Evolutionary conservation across 805 yeast genomes (phyloP).

Genomic region (Lipomyces chichibuensis): DNA sequence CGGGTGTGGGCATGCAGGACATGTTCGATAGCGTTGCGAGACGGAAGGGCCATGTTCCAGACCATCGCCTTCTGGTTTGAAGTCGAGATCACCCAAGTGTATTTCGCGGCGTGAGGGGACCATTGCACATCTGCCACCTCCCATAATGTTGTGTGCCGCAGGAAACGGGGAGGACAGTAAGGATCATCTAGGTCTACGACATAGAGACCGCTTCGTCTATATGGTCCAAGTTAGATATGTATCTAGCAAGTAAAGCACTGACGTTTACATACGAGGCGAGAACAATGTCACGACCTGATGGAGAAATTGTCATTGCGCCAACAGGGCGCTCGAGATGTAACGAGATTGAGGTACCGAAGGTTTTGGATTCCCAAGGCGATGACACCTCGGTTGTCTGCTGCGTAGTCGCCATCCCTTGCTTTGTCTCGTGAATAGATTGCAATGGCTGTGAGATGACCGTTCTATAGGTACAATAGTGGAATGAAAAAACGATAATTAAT

Average conservation of each 20-base stretch:
- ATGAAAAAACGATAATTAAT: neutral
- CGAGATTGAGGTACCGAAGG: conserved; percentile 79
- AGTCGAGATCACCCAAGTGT: conserved; percentile 90
- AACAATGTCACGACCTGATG: conserved; percentile 84
- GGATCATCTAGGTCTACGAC: conserved; percentile 96
- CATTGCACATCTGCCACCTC: conserved; percentile 99
- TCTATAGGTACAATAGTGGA: too few species aligned
- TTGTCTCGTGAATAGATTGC: neutral
- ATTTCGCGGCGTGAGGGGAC: conserved; percentile 87
- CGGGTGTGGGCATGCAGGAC: conserved; percentile 87
- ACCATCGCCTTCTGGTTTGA: conserved; percentile 93
- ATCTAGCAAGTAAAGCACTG: conserved; percentile 30
- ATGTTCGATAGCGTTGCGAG: conserved; percentile 77
- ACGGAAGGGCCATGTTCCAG: conserved; percentile 82
- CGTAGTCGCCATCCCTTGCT: neutral
- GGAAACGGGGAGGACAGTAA: conserved; percentile 90
- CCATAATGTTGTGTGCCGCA: conserved; percentile 92
- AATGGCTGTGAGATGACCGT: neutral
- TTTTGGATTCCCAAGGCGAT: conserved; percentile 31
- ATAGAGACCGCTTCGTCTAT: conserved; percentile 70
- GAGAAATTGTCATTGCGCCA: conserved; percentile 65
- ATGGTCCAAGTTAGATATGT: neutral
- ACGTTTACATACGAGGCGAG: conserved; percentile 60
- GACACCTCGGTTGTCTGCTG: neutral
- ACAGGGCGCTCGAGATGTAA: conserved; percentile 88